Conservation (phyloP, 345 rosid species). For the Camelina laxa region DNA sequence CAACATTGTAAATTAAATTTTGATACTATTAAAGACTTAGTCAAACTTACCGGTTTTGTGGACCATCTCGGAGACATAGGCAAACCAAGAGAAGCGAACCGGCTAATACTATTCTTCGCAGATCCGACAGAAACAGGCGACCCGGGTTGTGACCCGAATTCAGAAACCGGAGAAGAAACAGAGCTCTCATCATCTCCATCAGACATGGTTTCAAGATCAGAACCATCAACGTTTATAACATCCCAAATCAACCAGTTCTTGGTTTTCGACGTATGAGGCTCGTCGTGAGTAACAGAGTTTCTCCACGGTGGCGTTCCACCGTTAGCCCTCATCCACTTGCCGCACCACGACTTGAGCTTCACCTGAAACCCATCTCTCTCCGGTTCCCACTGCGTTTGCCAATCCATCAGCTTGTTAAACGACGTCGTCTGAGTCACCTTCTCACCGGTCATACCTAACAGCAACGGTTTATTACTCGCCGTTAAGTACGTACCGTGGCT, state of each 20-base stretch:
- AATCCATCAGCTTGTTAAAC: conserved; percentile 47
- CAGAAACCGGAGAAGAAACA: conserved; percentile 61
- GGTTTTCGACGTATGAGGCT: conserved; percentile 62
- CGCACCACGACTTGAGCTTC: conserved; percentile 67
- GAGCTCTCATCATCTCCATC: conserved; percentile 52
- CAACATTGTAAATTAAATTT: conserved; percentile 8
- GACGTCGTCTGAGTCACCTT: conserved; percentile 61
- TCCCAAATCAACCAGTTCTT: conserved; percentile 85
- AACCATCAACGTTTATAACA: conserved; percentile 54
- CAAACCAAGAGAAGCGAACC: conserved; percentile 49
- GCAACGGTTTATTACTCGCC: conserved; percentile 74
- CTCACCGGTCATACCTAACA: conserved; percentile 88
- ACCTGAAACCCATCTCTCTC: conserved; percentile 72
- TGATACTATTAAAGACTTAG: conserved; percentile 24
- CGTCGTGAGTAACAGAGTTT: conserved; percentile 85
- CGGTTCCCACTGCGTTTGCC: conserved; percentile 84
- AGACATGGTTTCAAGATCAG: conserved; percentile 49
- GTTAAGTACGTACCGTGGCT: conserved; percentile 70
- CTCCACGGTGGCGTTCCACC: conserved; percentile 97
- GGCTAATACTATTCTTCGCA: conserved; percentile 45
- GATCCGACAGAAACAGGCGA: conserved; percentile 52
- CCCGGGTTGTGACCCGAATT: conserved; percentile 39
- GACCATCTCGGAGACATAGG: conserved; percentile 50
- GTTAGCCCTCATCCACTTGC: conserved; percentile 75
- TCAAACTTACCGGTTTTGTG: conserved; percentile 55